Conservation (phyloP, 2,329 filamentous ascomycete species). For the Pseudogymnoascus sp. region DNA sequence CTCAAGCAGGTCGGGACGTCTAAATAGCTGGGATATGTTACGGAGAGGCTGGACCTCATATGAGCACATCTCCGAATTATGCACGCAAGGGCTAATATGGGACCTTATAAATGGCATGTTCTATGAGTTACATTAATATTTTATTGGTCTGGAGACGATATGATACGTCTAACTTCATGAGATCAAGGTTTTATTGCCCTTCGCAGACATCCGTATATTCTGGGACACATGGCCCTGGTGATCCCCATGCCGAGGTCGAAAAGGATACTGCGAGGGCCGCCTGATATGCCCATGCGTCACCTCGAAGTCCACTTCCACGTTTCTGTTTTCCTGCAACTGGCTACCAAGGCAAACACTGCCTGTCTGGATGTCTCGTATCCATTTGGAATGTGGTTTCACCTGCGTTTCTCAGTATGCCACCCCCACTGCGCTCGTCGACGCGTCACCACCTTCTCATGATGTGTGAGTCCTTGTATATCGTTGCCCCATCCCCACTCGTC, state of each 20-base stretch:
- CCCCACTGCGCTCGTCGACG: neutral
- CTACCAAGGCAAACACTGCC: neutral
- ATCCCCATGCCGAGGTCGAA: neutral
- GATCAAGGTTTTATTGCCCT: neutral
- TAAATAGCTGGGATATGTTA: neutral
- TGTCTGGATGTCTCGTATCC: constrained; percentile 26
- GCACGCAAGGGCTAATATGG: neutral
- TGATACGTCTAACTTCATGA: neutral
- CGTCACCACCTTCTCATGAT: neutral
- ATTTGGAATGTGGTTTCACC: constrained; percentile 35
- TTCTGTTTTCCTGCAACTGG: neutral
- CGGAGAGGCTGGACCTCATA: neutral
- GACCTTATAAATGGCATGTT: neutral
- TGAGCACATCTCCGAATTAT: neutral
- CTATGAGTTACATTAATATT: neutral
- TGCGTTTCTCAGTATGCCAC: constrained; percentile 14
- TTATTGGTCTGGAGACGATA: neutral
- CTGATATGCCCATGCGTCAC: neutral
- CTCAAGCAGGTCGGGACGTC: constrained; percentile 45
- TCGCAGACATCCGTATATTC: neutral
- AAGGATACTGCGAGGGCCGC: neutral
- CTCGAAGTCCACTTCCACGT: neutral
- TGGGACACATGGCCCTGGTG: neutral
- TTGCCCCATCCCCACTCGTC: neutral
- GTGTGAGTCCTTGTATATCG: neutral